Percentiles rank a stretch among this genome's conserved stretches.
Evolutionary conservation across 176 grass and related monocot genomes (phyloP).

Genomic region (Avena insularis): DNA sequence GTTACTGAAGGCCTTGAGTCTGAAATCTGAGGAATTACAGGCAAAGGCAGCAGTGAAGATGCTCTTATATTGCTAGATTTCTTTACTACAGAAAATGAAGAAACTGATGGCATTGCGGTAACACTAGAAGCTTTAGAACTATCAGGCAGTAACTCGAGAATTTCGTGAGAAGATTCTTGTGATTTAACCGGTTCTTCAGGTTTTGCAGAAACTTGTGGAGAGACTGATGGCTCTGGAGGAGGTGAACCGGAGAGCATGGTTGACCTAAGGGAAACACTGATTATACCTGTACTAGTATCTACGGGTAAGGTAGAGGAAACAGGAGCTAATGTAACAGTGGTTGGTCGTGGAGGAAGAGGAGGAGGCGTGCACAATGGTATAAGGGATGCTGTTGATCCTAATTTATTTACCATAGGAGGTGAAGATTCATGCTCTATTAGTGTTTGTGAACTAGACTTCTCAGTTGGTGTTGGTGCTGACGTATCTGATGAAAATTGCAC

Average conservation of each 20-base stretch:
- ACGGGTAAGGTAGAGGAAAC: slow-evolving; percentile 32
- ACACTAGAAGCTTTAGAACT: slow-evolving; percentile 24
- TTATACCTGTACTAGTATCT: slow-evolving; percentile 41
- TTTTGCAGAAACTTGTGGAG: slow-evolving; percentile 20
- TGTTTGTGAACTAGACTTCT: slow-evolving; percentile 46
- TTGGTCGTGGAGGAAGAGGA: slow-evolving; percentile 56
- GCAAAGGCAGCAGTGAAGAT: slow-evolving; percentile 31
- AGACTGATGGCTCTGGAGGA: slow-evolving; percentile 46
- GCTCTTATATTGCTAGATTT: slow-evolving; percentile 31
- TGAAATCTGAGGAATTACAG: not conserved
- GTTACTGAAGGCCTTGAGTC: slow-evolving; percentile 19
- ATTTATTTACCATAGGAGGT: slow-evolving; percentile 36
- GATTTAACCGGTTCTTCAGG: slow-evolving; percentile 23
- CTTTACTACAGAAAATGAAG: slow-evolving; percentile 33
- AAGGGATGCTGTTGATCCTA: slow-evolving; percentile 46
- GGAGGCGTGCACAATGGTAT: slow-evolving; percentile 43
- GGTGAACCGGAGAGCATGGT: slow-evolving; percentile 37
- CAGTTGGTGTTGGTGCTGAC: not conserved
- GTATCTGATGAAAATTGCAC: slow-evolving; percentile 24
- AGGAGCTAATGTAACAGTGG: slow-evolving; percentile 43
- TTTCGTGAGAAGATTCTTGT: slow-evolving; percentile 38
- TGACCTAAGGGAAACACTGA: slow-evolving; percentile 52
- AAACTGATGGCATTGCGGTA: not conserved
- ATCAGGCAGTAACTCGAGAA: slow-evolving; percentile 31
- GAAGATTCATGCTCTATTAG: slow-evolving; percentile 35